Evolutionary conservation across 352 stramenopile genomes (phyloP), one percentile per base, ranked within the genome.

Genomic region (Hyaloperonospora brassicae): DNA sequence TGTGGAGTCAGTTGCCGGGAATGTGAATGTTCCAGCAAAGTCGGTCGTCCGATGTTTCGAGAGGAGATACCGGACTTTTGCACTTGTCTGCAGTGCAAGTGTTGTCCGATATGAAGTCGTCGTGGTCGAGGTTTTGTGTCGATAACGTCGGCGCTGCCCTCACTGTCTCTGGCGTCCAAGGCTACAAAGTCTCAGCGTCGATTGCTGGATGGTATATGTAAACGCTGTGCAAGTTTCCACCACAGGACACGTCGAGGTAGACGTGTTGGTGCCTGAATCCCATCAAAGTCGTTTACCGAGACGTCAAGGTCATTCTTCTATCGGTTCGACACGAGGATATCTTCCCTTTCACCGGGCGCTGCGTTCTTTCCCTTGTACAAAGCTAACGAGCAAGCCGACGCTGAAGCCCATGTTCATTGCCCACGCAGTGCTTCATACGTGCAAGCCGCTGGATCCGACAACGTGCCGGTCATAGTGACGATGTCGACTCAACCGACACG

Each of bases 301-400:
- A 92, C 57, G 57, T 89, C 77, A 22, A 76, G 87, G 8, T 71
- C 27, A 34, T 0, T 8, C 4, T 34, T 50, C 70, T 67, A 42
- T 92, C 68, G 1, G 69, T 74, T 7, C 75, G 68, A 24, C 73
- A 86, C 24, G 56, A 52, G 24, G 75, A 27, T 17, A 92, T 79
- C 42, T 72, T 77, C 0, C 81, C 14, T 64, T 56, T 1, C 73
- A 68, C 1, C 62, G 64, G n/a, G 63, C 60, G 39, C 78, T 66
- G 66, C 47, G 82, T 82, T 17, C 17, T 17, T 17, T 17, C 17
- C 17, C 17, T 39, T 84, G 58, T 0, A 68, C 50, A 12, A 89
- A 55, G 1, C 53, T 55, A 2, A 87, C 76, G 5, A 14, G 52
- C 17, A 61, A 54, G 6, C 76, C 76, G 8, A 66, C 45, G 24